These are phyloP conservation scores for Chiua virens DNA, from an alignment of 768 basidiomycete genomes.

Conservation along the genomic window DNA sequence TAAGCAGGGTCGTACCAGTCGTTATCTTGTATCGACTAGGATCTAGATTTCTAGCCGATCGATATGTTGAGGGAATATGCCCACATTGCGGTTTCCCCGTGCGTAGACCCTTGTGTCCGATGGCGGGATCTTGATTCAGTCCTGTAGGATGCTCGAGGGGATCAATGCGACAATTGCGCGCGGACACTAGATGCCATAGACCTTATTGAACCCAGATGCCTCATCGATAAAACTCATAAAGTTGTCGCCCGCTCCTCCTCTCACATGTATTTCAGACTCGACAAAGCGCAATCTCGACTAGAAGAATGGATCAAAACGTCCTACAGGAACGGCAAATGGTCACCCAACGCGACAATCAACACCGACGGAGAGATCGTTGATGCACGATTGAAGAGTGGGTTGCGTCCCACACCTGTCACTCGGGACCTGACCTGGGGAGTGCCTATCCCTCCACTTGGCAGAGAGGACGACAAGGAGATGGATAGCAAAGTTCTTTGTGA, in stretches of 20 bases:
- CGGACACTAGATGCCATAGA: constrained; percentile 92
- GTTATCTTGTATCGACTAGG: constrained; percentile 7
- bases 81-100: constrained; percentile 90
- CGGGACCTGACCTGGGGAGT: constrained; percentile 97
- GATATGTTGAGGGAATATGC: constrained; percentile 97
- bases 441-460: constrained; percentile 74
- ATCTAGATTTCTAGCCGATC: constrained; percentile 87
- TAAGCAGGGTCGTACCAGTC: constrained; percentile 31
- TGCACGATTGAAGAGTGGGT: constrained; percentile 79
- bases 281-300: constrained; percentile 75
- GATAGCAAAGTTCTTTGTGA: constrained; percentile 91
- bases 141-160: constrained; percentile 87
- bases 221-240: constrained; percentile 76
- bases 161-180: constrained; percentile 95
- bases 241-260: constrained; percentile 75
- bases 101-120: constrained; percentile 16
- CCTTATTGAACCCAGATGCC: constrained; percentile 91
- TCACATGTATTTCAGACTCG: constrained; percentile 91
- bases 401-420: constrained; percentile 89
- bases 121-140: neutral
- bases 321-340: constrained; percentile 86
- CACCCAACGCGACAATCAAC: constrained; percentile 88
- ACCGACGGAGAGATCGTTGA: constrained; percentile 86
- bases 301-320: constrained; percentile 88
- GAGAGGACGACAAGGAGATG: constrained; percentile 82